Evolutionary conservation across 805 yeast genomes (phyloP).

Genomic region (Priceomyces carsonii): DNA sequence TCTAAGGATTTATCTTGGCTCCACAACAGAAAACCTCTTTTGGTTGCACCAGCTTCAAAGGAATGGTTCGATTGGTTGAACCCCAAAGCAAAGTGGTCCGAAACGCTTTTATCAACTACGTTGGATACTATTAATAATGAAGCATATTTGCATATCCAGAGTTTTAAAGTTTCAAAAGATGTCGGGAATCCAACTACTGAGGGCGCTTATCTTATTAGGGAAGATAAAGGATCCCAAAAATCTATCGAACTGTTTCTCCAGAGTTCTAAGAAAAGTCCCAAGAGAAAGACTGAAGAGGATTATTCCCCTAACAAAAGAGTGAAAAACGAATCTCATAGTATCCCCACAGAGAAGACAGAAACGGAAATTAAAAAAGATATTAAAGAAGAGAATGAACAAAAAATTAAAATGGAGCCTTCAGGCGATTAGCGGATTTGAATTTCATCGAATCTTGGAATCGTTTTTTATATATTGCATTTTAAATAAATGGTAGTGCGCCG

Average conservation of each 20-base stretch:
- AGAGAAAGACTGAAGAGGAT: constrained; percentile 8
- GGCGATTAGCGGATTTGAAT: no score
- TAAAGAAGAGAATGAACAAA: constrained; percentile 1
- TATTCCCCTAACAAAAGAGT: constrained; percentile 8
- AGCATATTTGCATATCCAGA: constrained; percentile 41
- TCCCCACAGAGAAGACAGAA: no score
- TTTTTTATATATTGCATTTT: no score
- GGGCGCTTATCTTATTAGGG: constrained; percentile 38
- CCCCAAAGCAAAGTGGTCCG: constrained; percentile 39
- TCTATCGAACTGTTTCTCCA: constrained; percentile 30
- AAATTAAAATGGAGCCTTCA: background rate
- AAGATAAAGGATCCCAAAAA: constrained; percentile 19
- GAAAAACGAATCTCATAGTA: no score
- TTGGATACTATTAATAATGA: constrained; percentile 35
- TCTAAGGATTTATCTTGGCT: constrained; percentile 62
- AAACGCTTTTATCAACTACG: constrained; percentile 35
- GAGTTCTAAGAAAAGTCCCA: constrained; percentile 6
- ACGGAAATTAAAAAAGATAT: no score
- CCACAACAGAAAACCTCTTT: constrained; percentile 78
- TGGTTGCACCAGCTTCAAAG: constrained; percentile 57
- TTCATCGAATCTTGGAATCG: no score
- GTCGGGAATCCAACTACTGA: constrained; percentile 65
- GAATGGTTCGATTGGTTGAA: constrained; percentile 68
- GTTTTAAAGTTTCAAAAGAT: constrained; percentile 56
- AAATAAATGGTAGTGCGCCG: no score